Evolutionary conservation across 768 basidiomycete genomes (phyloP).

Genomic region (Butyriboletus loyo): DNA sequence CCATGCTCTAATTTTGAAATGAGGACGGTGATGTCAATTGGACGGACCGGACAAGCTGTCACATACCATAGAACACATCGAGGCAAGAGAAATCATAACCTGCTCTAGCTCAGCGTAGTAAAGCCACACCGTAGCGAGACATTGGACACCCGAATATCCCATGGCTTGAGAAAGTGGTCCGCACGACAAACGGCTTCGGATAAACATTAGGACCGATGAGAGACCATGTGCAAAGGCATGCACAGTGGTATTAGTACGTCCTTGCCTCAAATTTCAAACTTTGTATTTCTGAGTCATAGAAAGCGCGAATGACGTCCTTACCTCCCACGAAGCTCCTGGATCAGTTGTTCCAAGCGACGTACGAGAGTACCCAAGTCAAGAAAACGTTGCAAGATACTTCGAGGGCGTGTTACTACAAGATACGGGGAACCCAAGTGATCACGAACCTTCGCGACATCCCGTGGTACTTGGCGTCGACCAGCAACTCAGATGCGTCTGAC

Average conservation of each 20-base stretch:
- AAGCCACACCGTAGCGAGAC: conserved; percentile 45
- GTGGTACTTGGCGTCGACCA: conserved; percentile 58
- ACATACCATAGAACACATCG: conserved; percentile 59
- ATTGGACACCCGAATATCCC: conserved; percentile 12
- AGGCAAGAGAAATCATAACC: conserved; percentile 49
- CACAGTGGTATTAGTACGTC: conserved; percentile 49
- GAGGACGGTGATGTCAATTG: not conserved
- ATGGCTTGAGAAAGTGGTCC: conserved; percentile 37
- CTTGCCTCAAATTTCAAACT: conserved; percentile 34
- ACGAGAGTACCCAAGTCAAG: conserved; percentile 64
- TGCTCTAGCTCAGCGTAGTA: conserved; percentile 51
- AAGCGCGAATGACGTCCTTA: conserved; percentile 25
- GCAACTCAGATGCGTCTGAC: conserved; percentile 33
- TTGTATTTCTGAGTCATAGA: conserved; percentile 4
- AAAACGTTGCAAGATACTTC: conserved; percentile 60
- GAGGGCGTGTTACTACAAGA: not conserved
- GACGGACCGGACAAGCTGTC: not conserved
- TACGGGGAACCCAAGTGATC: conserved; percentile 1
- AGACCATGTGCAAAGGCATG: conserved; percentile 68
- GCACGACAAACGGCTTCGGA: conserved; percentile 45
- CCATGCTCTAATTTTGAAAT: conserved; percentile 28
- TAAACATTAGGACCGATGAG: conserved; percentile 48
- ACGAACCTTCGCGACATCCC: conserved; percentile 54
- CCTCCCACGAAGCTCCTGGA: conserved; percentile 48
- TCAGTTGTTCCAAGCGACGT: conserved; percentile 60